Conservation (phyloP, 2,329 filamentous ascomycete species). For the Monilinia fructigena region DNA sequence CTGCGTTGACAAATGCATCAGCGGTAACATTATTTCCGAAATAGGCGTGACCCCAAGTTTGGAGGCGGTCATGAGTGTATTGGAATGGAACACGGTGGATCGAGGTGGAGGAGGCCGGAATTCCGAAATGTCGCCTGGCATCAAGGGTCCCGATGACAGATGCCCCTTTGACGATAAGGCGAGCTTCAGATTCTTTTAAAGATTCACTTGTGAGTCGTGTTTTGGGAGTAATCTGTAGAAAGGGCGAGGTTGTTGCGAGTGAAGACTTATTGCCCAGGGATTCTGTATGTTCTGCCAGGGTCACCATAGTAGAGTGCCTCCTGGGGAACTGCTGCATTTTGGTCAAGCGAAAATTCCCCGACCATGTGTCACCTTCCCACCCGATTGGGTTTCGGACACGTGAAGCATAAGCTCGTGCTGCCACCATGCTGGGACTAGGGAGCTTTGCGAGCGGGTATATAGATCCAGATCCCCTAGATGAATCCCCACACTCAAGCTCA, state of each 20-base stretch:
- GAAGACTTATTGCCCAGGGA: neutral
- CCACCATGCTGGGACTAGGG: constrained; percentile 34
- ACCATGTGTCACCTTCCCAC: constrained; percentile 19
- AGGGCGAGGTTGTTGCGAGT: neutral
- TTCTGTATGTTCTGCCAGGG: neutral
- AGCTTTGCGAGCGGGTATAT: constrained; percentile 22
- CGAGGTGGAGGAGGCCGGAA: neutral
- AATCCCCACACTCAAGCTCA: constrained; percentile 1
- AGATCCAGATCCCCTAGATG: neutral
- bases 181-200: neutral
- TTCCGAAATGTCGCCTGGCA: constrained; percentile 2
- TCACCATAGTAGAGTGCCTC: constrained; percentile 27
- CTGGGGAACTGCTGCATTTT: constrained; percentile 28
- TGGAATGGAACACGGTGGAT: constrained; percentile 30
- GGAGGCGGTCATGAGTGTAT: constrained; percentile 42
- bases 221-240: neutral
- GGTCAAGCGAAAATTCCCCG: constrained; percentile 28
- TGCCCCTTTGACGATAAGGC: too few species aligned
- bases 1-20: constrained; percentile 48
- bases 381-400: constrained; percentile 28
- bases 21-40: constrained; percentile 45
- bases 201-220: neutral
- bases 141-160: neutral
- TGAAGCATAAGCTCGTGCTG: constrained; percentile 34
- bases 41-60: constrained; percentile 46